phyloP scores from a whole-genome alignment of 2,329 filamentous ascomycete species.

The Arthrinium phaeospermum region DNA sequence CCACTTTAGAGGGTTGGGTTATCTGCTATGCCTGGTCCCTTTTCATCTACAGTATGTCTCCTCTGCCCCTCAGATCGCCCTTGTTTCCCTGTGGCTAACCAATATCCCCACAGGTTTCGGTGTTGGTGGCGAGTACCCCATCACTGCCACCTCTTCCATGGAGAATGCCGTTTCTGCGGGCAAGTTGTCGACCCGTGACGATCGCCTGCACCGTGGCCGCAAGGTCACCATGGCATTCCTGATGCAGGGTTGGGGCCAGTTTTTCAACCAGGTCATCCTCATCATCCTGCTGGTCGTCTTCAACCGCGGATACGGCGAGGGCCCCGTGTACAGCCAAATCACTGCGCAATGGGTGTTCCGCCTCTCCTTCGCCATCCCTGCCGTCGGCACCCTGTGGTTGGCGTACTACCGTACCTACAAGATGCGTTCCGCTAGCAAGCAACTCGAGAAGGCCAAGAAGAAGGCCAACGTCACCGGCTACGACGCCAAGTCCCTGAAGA shows the following conservation, averaged over 20 bases:
- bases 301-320: slow-evolving; percentile 76
- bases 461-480: slow-evolving; percentile 89
- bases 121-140: slow-evolving; percentile 90
- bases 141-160: slow-evolving; percentile 95
- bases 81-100: slow-evolving; percentile 37
- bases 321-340: slow-evolving; percentile 74
- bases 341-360: slow-evolving; percentile 90
- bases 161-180: slow-evolving; percentile 87
- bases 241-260: slow-evolving; percentile 99
- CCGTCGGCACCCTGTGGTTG: slow-evolving; percentile 89
- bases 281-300: slow-evolving; percentile 88
- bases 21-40: slow-evolving; percentile 96
- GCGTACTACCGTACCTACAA: slow-evolving; percentile 96
- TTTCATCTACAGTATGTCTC: slow-evolving; percentile 79
- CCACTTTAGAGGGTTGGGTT: slow-evolving; percentile 89
- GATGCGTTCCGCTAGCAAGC: slow-evolving; percentile 87
- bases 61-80: slow-evolving; percentile 40
- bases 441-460: slow-evolving; percentile 82
- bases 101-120: slow-evolving; percentile 49
- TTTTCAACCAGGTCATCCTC: slow-evolving; percentile 89
- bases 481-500: slow-evolving; percentile 80
- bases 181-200: slow-evolving; percentile 86
- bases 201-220: slow-evolving; percentile 92
- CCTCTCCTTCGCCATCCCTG: slow-evolving; percentile 88
- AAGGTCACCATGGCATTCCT: slow-evolving; percentile 95